phyloP scores from a whole-genome alignment of 495 filamentous ascomycete genomes.

The Penicillium samsonianum region DNA sequence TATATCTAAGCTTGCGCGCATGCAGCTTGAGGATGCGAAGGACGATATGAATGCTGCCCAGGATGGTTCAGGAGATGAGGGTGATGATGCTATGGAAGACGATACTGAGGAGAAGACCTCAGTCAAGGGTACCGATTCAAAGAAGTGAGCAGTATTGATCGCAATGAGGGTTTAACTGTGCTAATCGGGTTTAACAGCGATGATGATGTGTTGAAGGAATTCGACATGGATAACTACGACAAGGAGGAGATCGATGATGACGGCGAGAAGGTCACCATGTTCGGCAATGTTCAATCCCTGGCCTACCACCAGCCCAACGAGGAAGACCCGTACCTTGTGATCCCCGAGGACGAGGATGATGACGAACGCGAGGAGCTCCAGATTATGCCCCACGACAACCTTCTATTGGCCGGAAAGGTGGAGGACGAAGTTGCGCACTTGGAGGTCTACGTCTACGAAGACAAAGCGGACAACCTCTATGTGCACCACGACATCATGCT shows the following conservation, averaged over 20 bases:
- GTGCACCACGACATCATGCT: conserved; percentile 99
- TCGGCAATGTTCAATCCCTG: conserved; percentile 89
- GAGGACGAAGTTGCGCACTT: conserved; percentile 97
- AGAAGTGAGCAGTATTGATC: conserved; percentile 23
- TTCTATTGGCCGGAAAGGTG: conserved; percentile 86
- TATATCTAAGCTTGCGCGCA: conserved; percentile 83
- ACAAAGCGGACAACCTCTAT: conserved; percentile 90
- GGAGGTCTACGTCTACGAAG: conserved; percentile 97
- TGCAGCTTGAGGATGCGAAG: conserved; percentile 90
- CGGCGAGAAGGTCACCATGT: conserved; percentile 79
- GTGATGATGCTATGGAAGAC: conserved; percentile 25
- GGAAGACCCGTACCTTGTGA: conserved; percentile 93
- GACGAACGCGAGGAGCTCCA: conserved; percentile 95
- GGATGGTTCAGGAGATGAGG: conserved; percentile 35
- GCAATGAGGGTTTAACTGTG: conserved; percentile 5
- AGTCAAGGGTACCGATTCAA: conserved; percentile 20
- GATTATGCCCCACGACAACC: conserved; percentile 87
- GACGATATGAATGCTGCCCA: conserved; percentile 76
- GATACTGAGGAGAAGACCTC: conserved; percentile 27
- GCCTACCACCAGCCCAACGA: conserved; percentile 92
- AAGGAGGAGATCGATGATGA: conserved; percentile 70
- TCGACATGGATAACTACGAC: conserved; percentile 93
- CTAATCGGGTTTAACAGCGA: conserved; percentile 48
- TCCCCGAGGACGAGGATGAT: conserved; percentile 71
- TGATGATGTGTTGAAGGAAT: conserved; percentile 91